Conservation (phyloP, 2,329 filamentous ascomycete species). For the Lasiodiplodia theobromae region DNA sequence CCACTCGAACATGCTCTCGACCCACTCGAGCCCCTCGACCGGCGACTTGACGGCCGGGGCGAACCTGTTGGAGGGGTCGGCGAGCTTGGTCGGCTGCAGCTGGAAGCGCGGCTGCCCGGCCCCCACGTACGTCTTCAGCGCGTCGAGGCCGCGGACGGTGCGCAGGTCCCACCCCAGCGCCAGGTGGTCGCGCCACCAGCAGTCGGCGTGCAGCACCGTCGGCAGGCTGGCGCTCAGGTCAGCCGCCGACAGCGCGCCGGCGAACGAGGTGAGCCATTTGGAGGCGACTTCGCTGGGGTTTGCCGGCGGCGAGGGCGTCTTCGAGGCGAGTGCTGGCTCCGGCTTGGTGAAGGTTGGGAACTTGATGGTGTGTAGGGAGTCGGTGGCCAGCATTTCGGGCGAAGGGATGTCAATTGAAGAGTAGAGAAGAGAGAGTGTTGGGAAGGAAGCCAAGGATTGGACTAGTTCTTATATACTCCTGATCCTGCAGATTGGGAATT, state of each 20-base stretch:
- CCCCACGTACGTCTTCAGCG: conserved; percentile 52
- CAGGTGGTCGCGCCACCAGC: conserved; percentile 67
- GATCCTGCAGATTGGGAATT: neutral
- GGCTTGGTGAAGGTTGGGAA: conserved; percentile 38
- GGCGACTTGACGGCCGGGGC: conserved; percentile 50
- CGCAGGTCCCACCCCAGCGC: conserved; percentile 64
- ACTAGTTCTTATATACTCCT: conserved; percentile 26
- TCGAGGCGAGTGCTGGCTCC: conserved; percentile 33
- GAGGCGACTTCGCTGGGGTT: conserved; percentile 37
- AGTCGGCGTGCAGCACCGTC: conserved; percentile 52
- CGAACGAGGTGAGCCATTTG: conserved; percentile 41
- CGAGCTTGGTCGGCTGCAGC: conserved; percentile 44
- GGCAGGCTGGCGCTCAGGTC: conserved; percentile 34
- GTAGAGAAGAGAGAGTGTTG: neutral
- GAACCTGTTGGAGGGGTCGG: conserved; percentile 53
- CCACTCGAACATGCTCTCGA: conserved; percentile 65
- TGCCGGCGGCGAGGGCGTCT: conserved; percentile 27
- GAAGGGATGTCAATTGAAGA: neutral
- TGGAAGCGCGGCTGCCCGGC: conserved; percentile 47
- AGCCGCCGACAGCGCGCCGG: conserved; percentile 34
- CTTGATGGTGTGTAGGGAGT: conserved; percentile 39
- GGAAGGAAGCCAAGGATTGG: neutral
- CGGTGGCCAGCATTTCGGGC: conserved; percentile 33
- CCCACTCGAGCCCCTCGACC: conserved; percentile 62
- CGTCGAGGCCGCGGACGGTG: conserved; percentile 55